Evolutionary conservation across 1,284 basidiomycete species (phyloP).

Genomic region (Trichosporon ovoides): DNA sequence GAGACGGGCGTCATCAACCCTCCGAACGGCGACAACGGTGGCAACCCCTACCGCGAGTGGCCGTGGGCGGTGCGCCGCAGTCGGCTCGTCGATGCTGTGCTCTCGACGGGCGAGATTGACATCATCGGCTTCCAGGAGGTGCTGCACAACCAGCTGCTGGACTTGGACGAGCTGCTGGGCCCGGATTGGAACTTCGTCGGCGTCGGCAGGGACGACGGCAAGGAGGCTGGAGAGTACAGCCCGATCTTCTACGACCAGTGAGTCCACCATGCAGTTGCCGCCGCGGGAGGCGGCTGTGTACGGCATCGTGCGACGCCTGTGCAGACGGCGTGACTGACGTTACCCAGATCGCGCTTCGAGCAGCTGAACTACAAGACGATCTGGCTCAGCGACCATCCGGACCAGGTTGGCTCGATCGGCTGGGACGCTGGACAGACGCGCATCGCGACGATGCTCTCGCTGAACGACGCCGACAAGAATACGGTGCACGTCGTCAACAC

Average conservation of each 20-base stretch:
- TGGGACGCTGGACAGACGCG: conserved; percentile 47
- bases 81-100: conserved; percentile 34
- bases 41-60: conserved; percentile 26
- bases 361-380: conserved; percentile 31
- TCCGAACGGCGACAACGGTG: not conserved
- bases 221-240: conserved; percentile 57
- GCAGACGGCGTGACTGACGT: not conserved
- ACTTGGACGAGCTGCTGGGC: conserved; percentile 58
- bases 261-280: conserved; percentile 14
- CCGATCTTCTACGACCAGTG: conserved; percentile 61
- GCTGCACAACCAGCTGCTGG: conserved; percentile 58
- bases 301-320: not conserved
- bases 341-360: conserved; percentile 10
- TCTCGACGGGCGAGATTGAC: conserved; percentile 33
- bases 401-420: conserved; percentile 36
- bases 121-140: conserved; percentile 56
- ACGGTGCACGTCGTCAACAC: conserved; percentile 45
- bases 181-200: conserved; percentile 56
- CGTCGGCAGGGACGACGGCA: conserved; percentile 61
- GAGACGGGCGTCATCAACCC: conserved; percentile 23
- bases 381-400: conserved; percentile 42
- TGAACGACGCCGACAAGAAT: conserved; percentile 19
- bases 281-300: not conserved
- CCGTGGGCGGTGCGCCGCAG: conserved; percentile 42
- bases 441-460: conserved; percentile 42